A percentile compares a stretch with the other conserved stretches of the same genome.
Evolutionary conservation across 495 filamentous ascomycete genomes (phyloP).

Genomic region (Penicillium paradoxum): DNA sequence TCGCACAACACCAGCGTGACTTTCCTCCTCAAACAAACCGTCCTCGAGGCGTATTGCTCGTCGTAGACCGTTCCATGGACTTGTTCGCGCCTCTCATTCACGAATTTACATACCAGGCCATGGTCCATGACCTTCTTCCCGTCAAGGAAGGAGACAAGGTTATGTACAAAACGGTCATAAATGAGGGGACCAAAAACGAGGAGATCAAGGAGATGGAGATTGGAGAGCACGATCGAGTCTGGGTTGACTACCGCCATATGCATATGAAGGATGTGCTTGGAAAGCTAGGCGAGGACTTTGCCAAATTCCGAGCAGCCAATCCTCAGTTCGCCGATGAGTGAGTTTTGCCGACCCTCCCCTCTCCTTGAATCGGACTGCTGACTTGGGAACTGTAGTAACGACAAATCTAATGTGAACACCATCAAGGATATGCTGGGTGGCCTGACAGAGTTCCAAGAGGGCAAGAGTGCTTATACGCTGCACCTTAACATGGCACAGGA

Average conservation of each 20-base stretch:
- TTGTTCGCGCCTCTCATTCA: slow-evolving; percentile 80
- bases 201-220: slow-evolving; percentile 89
- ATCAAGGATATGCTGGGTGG: slow-evolving; percentile 97
- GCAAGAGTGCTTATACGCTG: slow-evolving; percentile 91
- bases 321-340: slow-evolving; percentile 83
- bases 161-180: slow-evolving; percentile 71
- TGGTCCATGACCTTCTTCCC: slow-evolving; percentile 88
- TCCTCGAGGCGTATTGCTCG: slow-evolving; percentile 76
- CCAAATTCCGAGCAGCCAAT: slow-evolving; percentile 83
- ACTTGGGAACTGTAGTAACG: slow-evolving; percentile 34
- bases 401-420: slow-evolving; percentile 72
- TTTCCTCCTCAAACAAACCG: slow-evolving; percentile 78
- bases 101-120: slow-evolving; percentile 97
- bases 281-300: slow-evolving; percentile 86
- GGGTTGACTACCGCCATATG: slow-evolving; percentile 86
- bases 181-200: slow-evolving; percentile 60
- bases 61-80: slow-evolving; percentile 91
- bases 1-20: slow-evolving; percentile 71
- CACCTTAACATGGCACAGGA: slow-evolving; percentile 98
- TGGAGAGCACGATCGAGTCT: slow-evolving; percentile 81
- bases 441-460: slow-evolving; percentile 86
- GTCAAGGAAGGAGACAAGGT: slow-evolving; percentile 85
- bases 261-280: slow-evolving; percentile 99
- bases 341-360: slow-evolving; percentile 9
- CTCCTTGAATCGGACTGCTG: slow-evolving; percentile 3